Percentiles rank a stretch among this genome's conserved stretches.
phyloP scores from a whole-genome alignment of 1,284 basidiomycete genomes.

The Fistulinella cinereoalba region DNA sequence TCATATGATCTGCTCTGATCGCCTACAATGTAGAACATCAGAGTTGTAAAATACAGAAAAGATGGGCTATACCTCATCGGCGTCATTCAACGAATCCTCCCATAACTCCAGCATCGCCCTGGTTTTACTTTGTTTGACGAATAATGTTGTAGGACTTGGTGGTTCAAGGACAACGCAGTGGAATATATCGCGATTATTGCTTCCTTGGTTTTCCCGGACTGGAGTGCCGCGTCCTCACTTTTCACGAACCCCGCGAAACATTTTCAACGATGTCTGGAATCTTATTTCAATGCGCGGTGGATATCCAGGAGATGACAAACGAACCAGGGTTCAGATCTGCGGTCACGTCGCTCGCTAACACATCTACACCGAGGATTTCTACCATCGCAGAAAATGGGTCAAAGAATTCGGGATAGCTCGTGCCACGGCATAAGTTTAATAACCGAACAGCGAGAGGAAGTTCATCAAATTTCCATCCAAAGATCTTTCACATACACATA shows the following conservation, averaged over 20 bases:
- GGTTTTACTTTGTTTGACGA: conserved; percentile 5
- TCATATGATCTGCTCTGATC: neutral
- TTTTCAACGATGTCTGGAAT: neutral
- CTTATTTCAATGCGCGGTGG: neutral
- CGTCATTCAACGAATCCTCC: too few relatives aligned
- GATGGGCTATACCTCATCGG: too few relatives aligned
- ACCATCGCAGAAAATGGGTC: neutral
- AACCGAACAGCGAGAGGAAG: neutral
- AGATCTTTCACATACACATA: neutral
- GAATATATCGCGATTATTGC: conserved; percentile 4
- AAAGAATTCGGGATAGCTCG: neutral
- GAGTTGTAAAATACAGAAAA: neutral
- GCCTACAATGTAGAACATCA: neutral
- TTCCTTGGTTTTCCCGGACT: neutral
- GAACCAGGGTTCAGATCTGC: neutral
- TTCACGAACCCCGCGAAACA: neutral
- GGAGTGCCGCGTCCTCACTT: neutral
- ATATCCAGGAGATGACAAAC: neutral
- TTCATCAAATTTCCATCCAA: neutral
- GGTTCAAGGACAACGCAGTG: conserved; percentile 3
- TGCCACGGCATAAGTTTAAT: neutral
- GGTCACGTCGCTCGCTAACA: neutral
- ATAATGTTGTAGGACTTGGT: neutral
- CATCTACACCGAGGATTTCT: neutral
- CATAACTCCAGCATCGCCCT: neutral